These are phyloP conservation scores for Musa beccarii DNA, from an alignment of 176 grass and related monocot species.

Conservation along the genomic window DNA sequence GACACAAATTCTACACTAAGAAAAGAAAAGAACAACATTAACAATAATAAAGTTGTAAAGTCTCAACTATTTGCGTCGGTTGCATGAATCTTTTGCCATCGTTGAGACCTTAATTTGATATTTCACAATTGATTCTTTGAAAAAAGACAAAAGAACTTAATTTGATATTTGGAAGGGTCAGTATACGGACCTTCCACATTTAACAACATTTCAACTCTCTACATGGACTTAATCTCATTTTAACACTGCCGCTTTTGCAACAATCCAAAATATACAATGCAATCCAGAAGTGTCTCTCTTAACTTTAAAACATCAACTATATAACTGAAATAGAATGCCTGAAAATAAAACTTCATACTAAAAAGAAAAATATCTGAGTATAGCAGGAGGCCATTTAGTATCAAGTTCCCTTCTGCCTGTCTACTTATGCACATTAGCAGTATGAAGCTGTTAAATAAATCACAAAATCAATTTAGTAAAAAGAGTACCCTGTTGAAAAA, in stretches of 20 bases:
- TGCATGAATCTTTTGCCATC: too few relatives aligned
- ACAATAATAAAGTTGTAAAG: too few relatives aligned
- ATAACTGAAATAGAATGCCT: not conserved
- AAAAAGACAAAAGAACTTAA: too few relatives aligned
- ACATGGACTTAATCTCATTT: too few relatives aligned
- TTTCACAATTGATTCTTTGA: too few relatives aligned
- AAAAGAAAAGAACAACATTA: not conserved
- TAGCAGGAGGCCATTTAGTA: not conserved
- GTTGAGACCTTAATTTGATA: too few relatives aligned
- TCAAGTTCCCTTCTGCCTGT: not conserved
- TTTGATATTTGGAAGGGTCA: too few relatives aligned
- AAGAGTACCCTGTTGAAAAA: constrained; percentile 77
- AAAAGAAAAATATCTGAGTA: not conserved
- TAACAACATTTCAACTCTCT: too few relatives aligned
- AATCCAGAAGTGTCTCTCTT: not conserved
- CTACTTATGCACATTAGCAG: not conserved
- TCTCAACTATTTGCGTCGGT: too few relatives aligned
- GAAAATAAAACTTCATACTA: not conserved
- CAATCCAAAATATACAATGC: not conserved
- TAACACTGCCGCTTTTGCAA: not conserved
- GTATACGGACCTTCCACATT: too few relatives aligned
- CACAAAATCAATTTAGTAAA: constrained; percentile 13
- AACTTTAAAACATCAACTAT: not conserved
- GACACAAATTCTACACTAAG: not conserved
- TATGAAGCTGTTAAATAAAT: not conserved